These are phyloP conservation scores for Colletotrichum cuscutae DNA, from an alignment of 2,329 filamentous ascomycete genomes.

Conservation along the genomic window DNA sequence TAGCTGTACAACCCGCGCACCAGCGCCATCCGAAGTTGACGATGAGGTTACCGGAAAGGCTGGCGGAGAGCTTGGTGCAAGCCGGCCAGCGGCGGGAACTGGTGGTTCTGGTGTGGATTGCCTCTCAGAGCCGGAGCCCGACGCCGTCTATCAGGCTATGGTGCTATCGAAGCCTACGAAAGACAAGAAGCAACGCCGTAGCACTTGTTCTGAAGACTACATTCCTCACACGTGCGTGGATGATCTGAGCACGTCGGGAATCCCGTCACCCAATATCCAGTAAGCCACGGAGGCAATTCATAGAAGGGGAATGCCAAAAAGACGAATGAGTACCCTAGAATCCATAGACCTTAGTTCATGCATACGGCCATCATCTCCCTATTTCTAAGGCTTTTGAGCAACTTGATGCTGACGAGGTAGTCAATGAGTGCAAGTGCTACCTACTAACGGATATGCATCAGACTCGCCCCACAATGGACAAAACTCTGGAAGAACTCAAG, in stretches of 20 bases:
- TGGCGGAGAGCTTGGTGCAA: background rate
- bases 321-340: background rate
- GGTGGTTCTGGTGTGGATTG: background rate
- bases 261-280: background rate
- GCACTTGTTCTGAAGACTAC: slow-evolving; percentile 5
- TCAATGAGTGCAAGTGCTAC: no score
- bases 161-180: background rate
- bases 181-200: background rate
- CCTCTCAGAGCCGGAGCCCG: slow-evolving; percentile 6
- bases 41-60: background rate
- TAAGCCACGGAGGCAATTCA: background rate
- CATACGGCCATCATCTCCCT: background rate
- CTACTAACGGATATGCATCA: no score
- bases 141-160: slow-evolving; percentile 11
- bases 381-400: background rate
- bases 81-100: no score
- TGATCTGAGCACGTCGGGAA: background rate
- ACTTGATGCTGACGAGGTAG: no score
- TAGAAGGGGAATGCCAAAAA: no score
- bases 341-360: background rate
- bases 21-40: slow-evolving; percentile 3
- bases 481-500: no score
- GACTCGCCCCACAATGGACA: no score
- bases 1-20: background rate
- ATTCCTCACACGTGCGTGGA: background rate